Percentiles rank a stretch among this genome's conserved stretches.
phyloP scores from a whole-genome alignment of 2,329 filamentous ascomycete genomes.

The Penicillium sp. region DNA sequence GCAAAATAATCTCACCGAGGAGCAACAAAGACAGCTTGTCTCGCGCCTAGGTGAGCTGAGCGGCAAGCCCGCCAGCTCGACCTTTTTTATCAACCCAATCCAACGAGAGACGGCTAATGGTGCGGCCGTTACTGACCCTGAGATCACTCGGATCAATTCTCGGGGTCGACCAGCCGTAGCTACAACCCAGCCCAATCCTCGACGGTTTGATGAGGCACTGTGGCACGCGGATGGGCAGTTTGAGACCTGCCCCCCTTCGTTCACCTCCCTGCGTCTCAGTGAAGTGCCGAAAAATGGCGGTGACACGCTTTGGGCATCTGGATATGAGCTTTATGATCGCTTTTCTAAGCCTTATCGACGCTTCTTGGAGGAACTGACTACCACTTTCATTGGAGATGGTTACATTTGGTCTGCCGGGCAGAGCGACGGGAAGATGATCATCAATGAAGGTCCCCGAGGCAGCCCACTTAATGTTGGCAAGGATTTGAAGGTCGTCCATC shows the following conservation, averaged over 20 bases:
- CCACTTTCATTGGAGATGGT: constrained; percentile 35
- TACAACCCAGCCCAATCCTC: constrained; percentile 34
- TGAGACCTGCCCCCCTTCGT: constrained; percentile 52
- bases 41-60: constrained; percentile 53
- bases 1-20: constrained; percentile 54
- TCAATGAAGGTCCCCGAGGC: constrained; percentile 44
- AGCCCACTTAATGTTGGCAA: constrained; percentile 62
- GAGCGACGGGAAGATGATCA: constrained; percentile 32
- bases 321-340: constrained; percentile 48
- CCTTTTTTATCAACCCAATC: constrained; percentile 53
- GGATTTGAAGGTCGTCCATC: constrained; percentile 53
- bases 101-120: constrained; percentile 51
- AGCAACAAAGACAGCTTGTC: constrained; percentile 57
- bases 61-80: constrained; percentile 51
- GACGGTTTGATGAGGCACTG: constrained; percentile 39
- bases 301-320: constrained; percentile 51
- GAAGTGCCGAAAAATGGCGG: constrained; percentile 49
- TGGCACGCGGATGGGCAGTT: constrained; percentile 58
- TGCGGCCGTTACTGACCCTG: constrained; percentile 53
- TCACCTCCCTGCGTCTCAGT: constrained; percentile 51
- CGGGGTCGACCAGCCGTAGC: constrained; percentile 45
- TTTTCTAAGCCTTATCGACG: constrained; percentile 41
- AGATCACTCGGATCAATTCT: constrained; percentile 56
- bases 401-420: constrained; percentile 35
- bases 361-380: constrained; percentile 47